A percentile compares a stretch with the other conserved stretches of the same genome.
These are phyloP conservation scores for Groenewaldozyma tartarivorans DNA, from an alignment of 805 yeast genomes.

Conservation along the genomic window DNA sequence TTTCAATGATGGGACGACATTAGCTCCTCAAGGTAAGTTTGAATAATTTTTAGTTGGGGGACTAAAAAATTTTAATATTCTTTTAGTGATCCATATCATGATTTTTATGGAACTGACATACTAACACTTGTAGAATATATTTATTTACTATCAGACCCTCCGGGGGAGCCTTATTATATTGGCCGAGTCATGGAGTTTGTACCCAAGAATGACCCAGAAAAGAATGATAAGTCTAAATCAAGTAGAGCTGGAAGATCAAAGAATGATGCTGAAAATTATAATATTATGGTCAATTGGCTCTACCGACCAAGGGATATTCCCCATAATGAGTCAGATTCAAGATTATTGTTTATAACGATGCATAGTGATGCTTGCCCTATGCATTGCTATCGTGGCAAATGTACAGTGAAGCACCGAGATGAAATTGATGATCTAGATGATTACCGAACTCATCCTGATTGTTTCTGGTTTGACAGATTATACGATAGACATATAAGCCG, in stretches of 20 bases:
- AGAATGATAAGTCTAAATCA: slow-evolving; percentile 6
- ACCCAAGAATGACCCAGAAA: slow-evolving; percentile 26
- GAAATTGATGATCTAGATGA: slow-evolving; percentile 52
- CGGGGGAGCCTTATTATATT: slow-evolving; percentile 88
- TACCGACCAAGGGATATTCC: slow-evolving; percentile 82
- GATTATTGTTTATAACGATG: slow-evolving; percentile 74
- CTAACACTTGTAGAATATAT: slow-evolving; percentile 65
- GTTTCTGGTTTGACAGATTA: slow-evolving; percentile 75
- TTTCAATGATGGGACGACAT: slow-evolving; percentile 20
- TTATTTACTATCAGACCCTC: slow-evolving; percentile 82
- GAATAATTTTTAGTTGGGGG: background rate
- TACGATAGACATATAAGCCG: slow-evolving; percentile 80
- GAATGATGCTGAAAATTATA: slow-evolving; percentile 43
- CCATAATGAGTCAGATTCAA: slow-evolving; percentile 54
- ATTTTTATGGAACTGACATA: too few relatives aligned
- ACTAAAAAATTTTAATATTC: too few relatives aligned
- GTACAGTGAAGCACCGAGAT: slow-evolving; percentile 56
- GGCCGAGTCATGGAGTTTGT: slow-evolving; percentile 75
- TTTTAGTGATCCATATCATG: too few relatives aligned
- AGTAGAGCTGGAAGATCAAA: slow-evolving; percentile 13
- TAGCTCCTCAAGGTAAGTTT: slow-evolving; percentile 23
- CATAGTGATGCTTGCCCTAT: slow-evolving; percentile 80
- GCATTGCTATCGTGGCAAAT: slow-evolving; percentile 63
- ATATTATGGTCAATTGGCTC: slow-evolving; percentile 79
- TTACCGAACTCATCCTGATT: slow-evolving; percentile 50